Evolutionary conservation across 2,329 filamentous ascomycete species (phyloP).

Genomic region (Xylaria sp.): DNA sequence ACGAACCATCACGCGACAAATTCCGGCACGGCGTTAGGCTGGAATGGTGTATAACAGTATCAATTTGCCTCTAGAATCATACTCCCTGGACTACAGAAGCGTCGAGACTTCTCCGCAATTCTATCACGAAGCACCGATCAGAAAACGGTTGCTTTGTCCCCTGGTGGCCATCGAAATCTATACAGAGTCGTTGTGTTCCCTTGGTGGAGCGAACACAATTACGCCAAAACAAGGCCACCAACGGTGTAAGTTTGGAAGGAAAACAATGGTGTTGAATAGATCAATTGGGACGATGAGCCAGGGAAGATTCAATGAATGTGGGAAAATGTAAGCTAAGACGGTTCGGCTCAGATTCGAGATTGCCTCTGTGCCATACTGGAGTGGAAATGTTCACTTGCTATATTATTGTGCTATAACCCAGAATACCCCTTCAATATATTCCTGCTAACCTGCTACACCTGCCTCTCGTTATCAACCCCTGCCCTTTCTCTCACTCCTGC

Average conservation of each 20-base stretch:
- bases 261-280: constrained; percentile 19
- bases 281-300: constrained; percentile 9
- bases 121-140: constrained; percentile 7
- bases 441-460: constrained; percentile 15
- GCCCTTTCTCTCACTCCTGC: neutral
- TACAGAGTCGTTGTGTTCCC: constrained; percentile 12
- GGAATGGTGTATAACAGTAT: constrained; percentile 36
- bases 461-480: constrained; percentile 6
- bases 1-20: constrained; percentile 23
- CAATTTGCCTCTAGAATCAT: constrained; percentile 28
- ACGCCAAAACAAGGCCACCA: constrained; percentile 16
- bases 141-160: constrained; percentile 3
- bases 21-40: constrained; percentile 25
- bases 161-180: constrained; percentile 7
- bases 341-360: constrained; percentile 22
- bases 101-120: constrained; percentile 19
- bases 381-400: constrained; percentile 24
- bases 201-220: neutral
- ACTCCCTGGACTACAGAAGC: constrained; percentile 10
- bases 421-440: constrained; percentile 31
- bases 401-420: constrained; percentile 30
- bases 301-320: constrained; percentile 8
- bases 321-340: constrained; percentile 35
- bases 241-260: constrained; percentile 12
- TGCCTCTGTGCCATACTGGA: constrained; percentile 22